Evolutionary conservation across 331 rosid species (phyloP).

Genomic region (Pyracantha coccinea): DNA sequence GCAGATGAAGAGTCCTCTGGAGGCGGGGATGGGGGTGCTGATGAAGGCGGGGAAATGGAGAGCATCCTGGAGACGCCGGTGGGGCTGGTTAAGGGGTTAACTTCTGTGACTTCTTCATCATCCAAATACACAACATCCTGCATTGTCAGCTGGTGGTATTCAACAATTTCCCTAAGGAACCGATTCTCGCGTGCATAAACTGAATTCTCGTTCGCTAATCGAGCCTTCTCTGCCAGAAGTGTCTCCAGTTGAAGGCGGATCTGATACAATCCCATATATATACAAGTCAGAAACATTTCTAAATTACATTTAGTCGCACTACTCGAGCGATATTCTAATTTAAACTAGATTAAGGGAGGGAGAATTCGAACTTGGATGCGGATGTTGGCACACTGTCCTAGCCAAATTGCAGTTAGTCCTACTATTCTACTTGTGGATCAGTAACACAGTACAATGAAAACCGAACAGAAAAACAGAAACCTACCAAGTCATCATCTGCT

Average conservation of each 20-base stretch:
- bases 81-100: slow-evolving; percentile 42
- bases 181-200: slow-evolving; percentile 85
- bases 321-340: no score
- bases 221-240: slow-evolving; percentile 86
- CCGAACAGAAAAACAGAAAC: not conserved
- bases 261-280: slow-evolving; percentile 26
- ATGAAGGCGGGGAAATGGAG: slow-evolving; percentile 40
- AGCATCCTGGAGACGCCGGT: slow-evolving; percentile 26
- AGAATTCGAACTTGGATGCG: no score
- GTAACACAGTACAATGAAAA: not conserved
- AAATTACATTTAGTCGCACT: not conserved
- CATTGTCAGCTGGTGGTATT: slow-evolving; percentile 92
- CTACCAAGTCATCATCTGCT: slow-evolving; percentile 92
- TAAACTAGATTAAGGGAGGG: no score
- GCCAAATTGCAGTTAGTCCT: no score
- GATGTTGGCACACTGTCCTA: no score
- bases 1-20: slow-evolving; percentile 17
- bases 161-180: slow-evolving; percentile 93
- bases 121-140: slow-evolving; percentile 87
- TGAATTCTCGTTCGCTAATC: slow-evolving; percentile 80
- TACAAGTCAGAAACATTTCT: not conserved
- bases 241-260: slow-evolving; percentile 91
- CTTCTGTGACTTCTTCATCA: slow-evolving; percentile 86
- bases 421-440: no score
- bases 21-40: slow-evolving; percentile 25